Evolutionary conservation across 305 asterid species (phyloP).

Genomic region (Striga hermonthica): DNA sequence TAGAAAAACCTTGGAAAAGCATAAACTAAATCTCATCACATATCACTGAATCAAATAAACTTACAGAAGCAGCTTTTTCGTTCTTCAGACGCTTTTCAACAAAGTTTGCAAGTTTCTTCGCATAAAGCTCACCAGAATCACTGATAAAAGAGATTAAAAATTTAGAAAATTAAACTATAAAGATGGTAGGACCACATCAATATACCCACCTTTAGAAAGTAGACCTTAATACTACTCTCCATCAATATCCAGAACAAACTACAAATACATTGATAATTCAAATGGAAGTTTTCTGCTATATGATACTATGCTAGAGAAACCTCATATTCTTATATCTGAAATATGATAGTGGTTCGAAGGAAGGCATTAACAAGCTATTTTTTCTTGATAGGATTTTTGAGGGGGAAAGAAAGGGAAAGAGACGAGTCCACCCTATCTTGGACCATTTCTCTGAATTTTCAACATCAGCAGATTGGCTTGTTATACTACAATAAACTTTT

Average conservation of each 20-base stretch:
- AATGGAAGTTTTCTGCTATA: too few relatives aligned
- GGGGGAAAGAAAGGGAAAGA: constrained; percentile 18
- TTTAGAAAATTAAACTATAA: constrained; percentile 9
- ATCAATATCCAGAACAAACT: constrained; percentile 15
- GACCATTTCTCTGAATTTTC: constrained; percentile 3
- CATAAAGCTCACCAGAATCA: constrained; percentile 84
- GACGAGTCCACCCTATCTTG: background rate
- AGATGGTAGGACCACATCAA: constrained; percentile 14
- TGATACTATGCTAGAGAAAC: too few relatives aligned
- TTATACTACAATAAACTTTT: background rate
- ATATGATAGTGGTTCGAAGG: too few relatives aligned
- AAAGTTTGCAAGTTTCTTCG: constrained; percentile 89
- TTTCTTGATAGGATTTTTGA: constrained; percentile 17
- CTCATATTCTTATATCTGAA: too few relatives aligned
- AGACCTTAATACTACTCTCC: constrained; percentile 17
- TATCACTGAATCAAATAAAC: constrained; percentile 34
- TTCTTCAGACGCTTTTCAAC: constrained; percentile 92
- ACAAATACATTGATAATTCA: background rate
- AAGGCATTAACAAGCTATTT: background rate
- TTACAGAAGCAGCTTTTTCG: constrained; percentile 95
- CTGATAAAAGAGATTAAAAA: constrained; percentile 40
- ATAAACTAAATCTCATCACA: constrained; percentile 8
- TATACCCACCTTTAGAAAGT: constrained; percentile 10
- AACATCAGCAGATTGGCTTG: constrained; percentile 22
- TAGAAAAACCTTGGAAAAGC: background rate